These are phyloP conservation scores for Hammondia hammondi DNA, from an alignment of 169 alveolate species.

Conservation along the genomic window DNA sequence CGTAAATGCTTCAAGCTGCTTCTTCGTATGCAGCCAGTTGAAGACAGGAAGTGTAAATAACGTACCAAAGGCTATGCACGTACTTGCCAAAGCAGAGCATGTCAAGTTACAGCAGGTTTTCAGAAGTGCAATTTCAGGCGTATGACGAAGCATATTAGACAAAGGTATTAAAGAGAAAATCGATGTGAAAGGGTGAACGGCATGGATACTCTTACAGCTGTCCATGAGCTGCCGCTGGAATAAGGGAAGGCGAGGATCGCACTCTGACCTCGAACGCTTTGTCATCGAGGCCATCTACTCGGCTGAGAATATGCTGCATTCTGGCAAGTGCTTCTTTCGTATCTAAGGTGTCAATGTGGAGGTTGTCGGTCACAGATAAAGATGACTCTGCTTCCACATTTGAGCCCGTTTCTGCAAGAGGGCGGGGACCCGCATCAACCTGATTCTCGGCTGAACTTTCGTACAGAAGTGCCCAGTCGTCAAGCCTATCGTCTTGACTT, in stretches of 20 bases:
- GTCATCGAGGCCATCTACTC: conserved; percentile 17
- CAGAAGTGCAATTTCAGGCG: neutral
- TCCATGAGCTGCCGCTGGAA: no score
- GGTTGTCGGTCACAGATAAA: neutral
- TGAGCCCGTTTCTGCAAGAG: neutral
- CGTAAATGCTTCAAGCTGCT: no score
- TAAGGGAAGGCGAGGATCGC: neutral
- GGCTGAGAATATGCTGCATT: conserved; percentile 6
- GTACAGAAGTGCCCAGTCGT: neutral
- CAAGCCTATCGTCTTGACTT: neutral
- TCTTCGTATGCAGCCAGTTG: no score
- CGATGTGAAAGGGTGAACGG: neutral
- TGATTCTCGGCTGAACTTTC: neutral
- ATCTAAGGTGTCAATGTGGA: neutral
- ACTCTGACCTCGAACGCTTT: conserved; percentile 15
- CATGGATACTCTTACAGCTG: neutral
- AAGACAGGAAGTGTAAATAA: no score
- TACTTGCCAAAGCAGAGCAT: no score
- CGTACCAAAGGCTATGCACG: no score
- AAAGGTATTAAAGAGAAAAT: no score
- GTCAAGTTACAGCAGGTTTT: neutral
- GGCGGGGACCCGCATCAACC: neutral
- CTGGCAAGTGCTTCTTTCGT: neutral
- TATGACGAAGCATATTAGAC: neutral
- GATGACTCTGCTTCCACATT: neutral